Evolutionary conservation across 75 land plant species (phyloP).

Genomic region (Selaginella tamariscina): DNA sequence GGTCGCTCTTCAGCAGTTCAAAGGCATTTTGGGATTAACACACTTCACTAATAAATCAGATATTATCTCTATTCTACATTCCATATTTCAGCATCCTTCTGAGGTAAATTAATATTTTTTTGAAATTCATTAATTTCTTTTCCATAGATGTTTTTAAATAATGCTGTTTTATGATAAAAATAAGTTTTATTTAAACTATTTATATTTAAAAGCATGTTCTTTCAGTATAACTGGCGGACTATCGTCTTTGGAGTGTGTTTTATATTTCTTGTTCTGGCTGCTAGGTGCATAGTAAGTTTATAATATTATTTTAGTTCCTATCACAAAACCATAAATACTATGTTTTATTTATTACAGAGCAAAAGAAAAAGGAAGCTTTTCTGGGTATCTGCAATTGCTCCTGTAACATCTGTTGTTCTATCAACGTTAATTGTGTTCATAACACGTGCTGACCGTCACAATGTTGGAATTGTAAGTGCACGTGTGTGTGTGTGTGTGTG

Average conservation of each 20-base stretch:
- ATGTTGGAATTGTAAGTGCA: slow-evolving; percentile 51
- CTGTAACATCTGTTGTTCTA: slow-evolving; percentile 69
- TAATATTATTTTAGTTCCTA: neutral
- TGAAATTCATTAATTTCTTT: too few relatives aligned
- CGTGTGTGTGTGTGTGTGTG: too few relatives aligned
- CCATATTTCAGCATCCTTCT: slow-evolving; percentile 7
- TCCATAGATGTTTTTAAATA: too few relatives aligned
- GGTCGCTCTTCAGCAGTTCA: slow-evolving; percentile 38
- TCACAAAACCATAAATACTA: too few relatives aligned
- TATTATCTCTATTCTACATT: slow-evolving; percentile 28
- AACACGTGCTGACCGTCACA: slow-evolving; percentile 52
- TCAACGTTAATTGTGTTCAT: slow-evolving; percentile 62
- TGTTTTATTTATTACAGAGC: slow-evolving; percentile 30
- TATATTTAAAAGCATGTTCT: too few relatives aligned
- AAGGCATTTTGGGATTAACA: slow-evolving; percentile 20
- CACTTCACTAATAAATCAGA: slow-evolving; percentile 28
- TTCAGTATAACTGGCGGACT: neutral
- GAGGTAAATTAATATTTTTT: neutral
- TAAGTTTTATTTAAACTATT: too few relatives aligned
- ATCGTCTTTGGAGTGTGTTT: neutral
- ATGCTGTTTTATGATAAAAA: too few relatives aligned
- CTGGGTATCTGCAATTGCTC: slow-evolving; percentile 86
- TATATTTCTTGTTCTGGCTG: neutral
- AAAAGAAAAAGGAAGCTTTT: slow-evolving; percentile 41
- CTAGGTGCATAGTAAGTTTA: neutral